Evolutionary conservation across 139 green algal species (phyloP).

Genomic region (Chlorella sp.): DNA sequence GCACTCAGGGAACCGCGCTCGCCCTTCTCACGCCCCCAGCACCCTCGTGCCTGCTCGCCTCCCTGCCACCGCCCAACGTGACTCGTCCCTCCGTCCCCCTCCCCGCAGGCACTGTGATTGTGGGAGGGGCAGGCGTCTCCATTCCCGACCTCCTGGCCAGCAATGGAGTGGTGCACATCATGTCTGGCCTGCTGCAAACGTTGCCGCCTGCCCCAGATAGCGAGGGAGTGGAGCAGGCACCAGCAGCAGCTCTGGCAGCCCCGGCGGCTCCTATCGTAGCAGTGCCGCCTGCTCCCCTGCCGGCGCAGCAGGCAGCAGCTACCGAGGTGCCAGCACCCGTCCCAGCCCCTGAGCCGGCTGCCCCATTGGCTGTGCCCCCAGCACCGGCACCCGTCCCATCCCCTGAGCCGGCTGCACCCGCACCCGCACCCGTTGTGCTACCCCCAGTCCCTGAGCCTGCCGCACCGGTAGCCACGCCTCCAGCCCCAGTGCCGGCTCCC

Average conservation of each 20-base stretch:
- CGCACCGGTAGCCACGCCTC: too few species aligned
- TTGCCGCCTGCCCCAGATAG: too few species aligned
- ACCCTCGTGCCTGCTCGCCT: too few species aligned
- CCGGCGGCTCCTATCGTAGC: not conserved
- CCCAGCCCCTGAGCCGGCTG: not conserved
- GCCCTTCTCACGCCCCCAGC: too few species aligned
- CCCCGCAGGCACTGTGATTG: slow-evolving; percentile 1
- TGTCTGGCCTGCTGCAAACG: not conserved
- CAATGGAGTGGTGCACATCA: slow-evolving; percentile 17
- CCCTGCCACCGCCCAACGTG: too few species aligned
- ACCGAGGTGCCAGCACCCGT: not conserved
- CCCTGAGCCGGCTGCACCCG: too few species aligned
- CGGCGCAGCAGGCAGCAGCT: too few species aligned
- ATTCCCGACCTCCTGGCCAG: slow-evolving; percentile 2
- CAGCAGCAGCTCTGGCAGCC: not conserved
- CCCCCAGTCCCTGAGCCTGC: too few species aligned
- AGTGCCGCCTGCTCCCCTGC: not conserved
- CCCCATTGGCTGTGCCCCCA: not conserved
- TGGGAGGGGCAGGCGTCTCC: not conserved
- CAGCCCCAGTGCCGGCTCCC: too few species aligned
- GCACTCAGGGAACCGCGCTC: too few species aligned
- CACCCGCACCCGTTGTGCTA: too few species aligned
- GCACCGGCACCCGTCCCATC: not conserved
- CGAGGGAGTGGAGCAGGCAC: not conserved
- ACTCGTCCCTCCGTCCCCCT: too few species aligned